Percentiles rank a stretch among this genome's conserved stretches.
Conservation (phyloP, 2,329 filamentous ascomycete species). For the Penicillium occitanis region DNA sequence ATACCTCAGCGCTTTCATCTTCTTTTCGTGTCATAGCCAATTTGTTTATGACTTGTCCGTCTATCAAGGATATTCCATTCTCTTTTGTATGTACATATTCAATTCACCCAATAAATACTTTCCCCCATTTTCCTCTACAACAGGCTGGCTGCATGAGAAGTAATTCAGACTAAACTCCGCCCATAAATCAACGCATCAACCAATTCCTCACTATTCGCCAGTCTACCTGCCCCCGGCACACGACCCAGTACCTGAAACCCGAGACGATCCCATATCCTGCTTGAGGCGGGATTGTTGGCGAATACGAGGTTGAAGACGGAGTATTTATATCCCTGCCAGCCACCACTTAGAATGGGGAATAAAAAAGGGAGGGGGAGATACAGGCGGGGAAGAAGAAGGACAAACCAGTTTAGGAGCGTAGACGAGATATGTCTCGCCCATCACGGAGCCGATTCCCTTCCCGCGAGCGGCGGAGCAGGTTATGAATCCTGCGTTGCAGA, state of each 20-base stretch:
- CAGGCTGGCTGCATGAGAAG: too few relatives aligned
- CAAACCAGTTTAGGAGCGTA: slow-evolving; percentile 40
- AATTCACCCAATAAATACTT: slow-evolving; percentile 13
- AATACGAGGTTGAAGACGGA: slow-evolving; percentile 45
- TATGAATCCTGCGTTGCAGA: slow-evolving; percentile 42
- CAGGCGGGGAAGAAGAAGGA: neutral
- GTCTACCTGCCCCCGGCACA: slow-evolving; percentile 37
- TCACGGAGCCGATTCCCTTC: slow-evolving; percentile 37
- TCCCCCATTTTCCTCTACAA: neutral
- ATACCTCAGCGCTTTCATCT: slow-evolving; percentile 7
- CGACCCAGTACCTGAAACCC: slow-evolving; percentile 41
- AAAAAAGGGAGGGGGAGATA: neutral
- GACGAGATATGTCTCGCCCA: slow-evolving; percentile 40
- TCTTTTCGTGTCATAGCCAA: neutral
- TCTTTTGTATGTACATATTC: slow-evolving; percentile 19
- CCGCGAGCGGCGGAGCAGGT: slow-evolving; percentile 35
- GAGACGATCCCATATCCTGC: slow-evolving; percentile 41
- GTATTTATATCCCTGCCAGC: slow-evolving; percentile 40
- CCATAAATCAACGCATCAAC: slow-evolving; percentile 44
- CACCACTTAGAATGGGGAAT: neutral
- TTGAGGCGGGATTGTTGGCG: slow-evolving; percentile 41
- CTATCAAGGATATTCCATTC: neutral
- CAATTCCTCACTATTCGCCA: slow-evolving; percentile 38
- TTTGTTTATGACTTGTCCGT: neutral
- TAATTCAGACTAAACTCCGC: slow-evolving; percentile 28